A percentile compares a stretch with the other conserved stretches of the same genome.
Evolutionary conservation across 1,284 basidiomycete species (phyloP).

Genomic region (Erythrobasidium hasegawianum): DNA sequence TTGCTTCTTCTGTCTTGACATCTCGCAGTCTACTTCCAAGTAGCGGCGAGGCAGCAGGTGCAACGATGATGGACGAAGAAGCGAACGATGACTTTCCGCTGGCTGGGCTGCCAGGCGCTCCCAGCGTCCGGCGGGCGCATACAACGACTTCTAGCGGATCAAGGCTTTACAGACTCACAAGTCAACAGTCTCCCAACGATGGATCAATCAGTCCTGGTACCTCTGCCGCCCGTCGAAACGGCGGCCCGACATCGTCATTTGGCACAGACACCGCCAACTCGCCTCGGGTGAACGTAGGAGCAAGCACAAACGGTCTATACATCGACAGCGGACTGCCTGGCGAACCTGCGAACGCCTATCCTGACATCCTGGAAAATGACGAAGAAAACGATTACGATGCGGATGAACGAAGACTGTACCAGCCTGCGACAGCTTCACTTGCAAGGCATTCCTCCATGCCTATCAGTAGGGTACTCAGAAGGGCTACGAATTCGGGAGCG

Average conservation of each 20-base stretch:
- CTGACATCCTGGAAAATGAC: background rate
- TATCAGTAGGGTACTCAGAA: constrained; percentile 19
- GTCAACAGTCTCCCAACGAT: no score
- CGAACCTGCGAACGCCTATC: no score
- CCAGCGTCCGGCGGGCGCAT: constrained; percentile 1
- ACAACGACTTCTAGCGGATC: background rate
- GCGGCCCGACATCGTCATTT: no score
- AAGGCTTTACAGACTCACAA: background rate
- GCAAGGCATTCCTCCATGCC: constrained; percentile 31
- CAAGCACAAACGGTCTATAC: no score
- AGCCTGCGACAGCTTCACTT: background rate
- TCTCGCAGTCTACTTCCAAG: no score
- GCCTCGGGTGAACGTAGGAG: no score
- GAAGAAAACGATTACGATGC: constrained; percentile 1
- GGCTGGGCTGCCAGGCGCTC: background rate
- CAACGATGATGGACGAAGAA: background rate
- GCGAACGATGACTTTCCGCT: background rate
- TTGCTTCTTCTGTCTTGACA: no score
- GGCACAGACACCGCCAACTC: no score
- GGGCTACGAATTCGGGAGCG: constrained; percentile 13
- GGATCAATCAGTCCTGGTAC: no score
- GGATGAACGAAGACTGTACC: constrained; percentile 9
- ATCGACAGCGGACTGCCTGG: no score
- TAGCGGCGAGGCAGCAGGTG: no score
- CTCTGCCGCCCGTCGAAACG: no score